A percentile compares a stretch with the other conserved stretches of the same genome.
Evolutionary conservation across 129 eudicot genomes (phyloP).

Genomic region (Flaveria bidentis): DNA sequence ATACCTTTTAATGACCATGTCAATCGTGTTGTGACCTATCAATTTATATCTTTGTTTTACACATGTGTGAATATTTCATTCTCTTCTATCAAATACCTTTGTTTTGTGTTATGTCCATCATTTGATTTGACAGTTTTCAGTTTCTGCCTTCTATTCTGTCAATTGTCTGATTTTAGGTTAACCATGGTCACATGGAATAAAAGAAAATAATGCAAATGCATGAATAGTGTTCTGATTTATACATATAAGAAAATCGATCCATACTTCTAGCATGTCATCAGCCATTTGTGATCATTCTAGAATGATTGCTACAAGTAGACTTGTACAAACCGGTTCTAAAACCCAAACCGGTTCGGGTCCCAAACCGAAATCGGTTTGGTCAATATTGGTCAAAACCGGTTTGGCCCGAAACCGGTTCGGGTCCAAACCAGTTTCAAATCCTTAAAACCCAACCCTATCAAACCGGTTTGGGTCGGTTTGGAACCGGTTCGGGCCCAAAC

Average conservation of each 20-base stretch:
- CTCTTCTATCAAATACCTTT: neutral
- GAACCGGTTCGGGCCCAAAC: too few relatives aligned
- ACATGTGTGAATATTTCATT: neutral
- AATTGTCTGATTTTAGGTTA: neutral
- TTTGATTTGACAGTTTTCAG: neutral
- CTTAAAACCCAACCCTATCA: too few relatives aligned
- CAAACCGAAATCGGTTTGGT: too few relatives aligned
- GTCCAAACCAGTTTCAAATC: too few relatives aligned
- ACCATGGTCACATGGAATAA: neutral
- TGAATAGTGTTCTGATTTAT: neutral
- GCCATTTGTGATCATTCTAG: too few relatives aligned
- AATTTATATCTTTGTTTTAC: slow-evolving; percentile 17
- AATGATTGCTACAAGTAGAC: too few relatives aligned
- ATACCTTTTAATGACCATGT: slow-evolving; percentile 51
- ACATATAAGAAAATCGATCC: neutral
- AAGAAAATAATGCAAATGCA: neutral
- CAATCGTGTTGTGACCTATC: slow-evolving; percentile 36
- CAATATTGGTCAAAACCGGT: too few relatives aligned
- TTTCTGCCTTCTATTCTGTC: neutral
- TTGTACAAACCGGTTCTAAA: too few relatives aligned
- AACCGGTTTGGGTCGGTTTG: too few relatives aligned
- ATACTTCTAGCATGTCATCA: neutral
- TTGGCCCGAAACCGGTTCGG: too few relatives aligned
- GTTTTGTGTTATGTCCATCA: neutral
- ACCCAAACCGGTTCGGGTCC: too few relatives aligned